phyloP scores from a whole-genome alignment of 148 eudicot genomes.

The Bassia scoparia region DNA sequence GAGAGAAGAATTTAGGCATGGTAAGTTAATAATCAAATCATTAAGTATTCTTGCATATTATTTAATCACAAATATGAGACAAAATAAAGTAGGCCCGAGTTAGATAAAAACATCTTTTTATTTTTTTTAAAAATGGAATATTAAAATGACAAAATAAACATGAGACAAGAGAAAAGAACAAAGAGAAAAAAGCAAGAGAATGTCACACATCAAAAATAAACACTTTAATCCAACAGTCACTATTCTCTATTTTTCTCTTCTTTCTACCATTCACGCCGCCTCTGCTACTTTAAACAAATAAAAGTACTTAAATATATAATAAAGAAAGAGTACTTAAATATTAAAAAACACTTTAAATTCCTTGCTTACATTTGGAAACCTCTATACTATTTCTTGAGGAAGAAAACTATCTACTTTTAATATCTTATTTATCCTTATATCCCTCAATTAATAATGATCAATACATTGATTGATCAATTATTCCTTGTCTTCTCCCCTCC shows the following conservation, averaged over 20 bases:
- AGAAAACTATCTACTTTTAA: not conserved
- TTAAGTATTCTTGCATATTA: too few relatives aligned
- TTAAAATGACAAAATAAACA: not conserved
- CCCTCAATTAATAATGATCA: not conserved
- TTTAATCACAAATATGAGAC: too few relatives aligned
- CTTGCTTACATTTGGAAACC: not conserved
- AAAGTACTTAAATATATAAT: not conserved
- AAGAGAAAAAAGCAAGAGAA: constrained; percentile 20
- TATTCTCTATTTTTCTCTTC: not conserved
- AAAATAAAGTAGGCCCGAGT: too few relatives aligned
- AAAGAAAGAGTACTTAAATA: too few relatives aligned
- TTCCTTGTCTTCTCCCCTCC: not conserved
- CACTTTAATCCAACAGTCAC: constrained; percentile 11
- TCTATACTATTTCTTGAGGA: too few relatives aligned
- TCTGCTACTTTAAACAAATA: not conserved
- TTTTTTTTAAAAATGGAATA: not conserved
- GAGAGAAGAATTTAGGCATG: too few relatives aligned
- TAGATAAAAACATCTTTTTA: not conserved
- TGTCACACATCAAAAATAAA: constrained; percentile 22
- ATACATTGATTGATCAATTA: not conserved
- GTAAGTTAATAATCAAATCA: too few relatives aligned
- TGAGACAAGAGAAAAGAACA: constrained; percentile 17
- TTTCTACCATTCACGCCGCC: constrained; percentile 15
- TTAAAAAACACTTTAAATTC: not conserved
- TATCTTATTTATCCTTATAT: not conserved